phyloP scores from a whole-genome alignment of 345 rosid species.

The Brassica incana region DNA sequence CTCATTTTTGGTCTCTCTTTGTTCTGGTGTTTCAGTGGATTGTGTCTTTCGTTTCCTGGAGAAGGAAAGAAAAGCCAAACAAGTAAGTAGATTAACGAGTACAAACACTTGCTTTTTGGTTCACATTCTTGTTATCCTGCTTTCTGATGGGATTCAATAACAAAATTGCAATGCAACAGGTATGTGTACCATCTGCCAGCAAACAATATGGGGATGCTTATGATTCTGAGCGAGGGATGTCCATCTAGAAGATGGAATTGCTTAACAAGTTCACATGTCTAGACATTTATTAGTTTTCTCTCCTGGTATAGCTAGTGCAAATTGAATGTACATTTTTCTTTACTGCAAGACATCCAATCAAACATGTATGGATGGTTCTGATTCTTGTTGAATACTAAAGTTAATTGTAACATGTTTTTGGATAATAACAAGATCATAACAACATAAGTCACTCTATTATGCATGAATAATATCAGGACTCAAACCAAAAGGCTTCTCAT shows the following conservation, averaged over 20 bases:
- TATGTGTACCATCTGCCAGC: constrained; percentile 59
- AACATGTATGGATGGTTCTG: not conserved
- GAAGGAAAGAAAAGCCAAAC: constrained; percentile 68
- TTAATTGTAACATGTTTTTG: not conserved
- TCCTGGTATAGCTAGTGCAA: constrained; percentile 24
- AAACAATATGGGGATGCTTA: constrained; percentile 68
- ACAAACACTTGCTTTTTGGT: not conserved
- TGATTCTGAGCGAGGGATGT: constrained; percentile 76
- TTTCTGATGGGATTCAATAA: not conserved
- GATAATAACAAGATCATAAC: not conserved
- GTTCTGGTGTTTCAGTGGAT: constrained; percentile 64
- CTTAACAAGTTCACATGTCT: constrained; percentile 63
- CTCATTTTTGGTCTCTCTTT: not conserved
- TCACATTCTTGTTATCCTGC: not conserved
- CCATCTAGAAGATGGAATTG: constrained; percentile 68
- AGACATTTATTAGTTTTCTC: constrained; percentile 3
- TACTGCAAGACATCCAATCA: not conserved
- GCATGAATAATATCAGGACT: not conserved
- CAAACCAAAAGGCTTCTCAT: not conserved
- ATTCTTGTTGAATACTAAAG: not conserved
- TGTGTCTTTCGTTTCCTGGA: constrained; percentile 72
- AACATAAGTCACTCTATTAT: not conserved
- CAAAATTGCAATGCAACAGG: constrained; percentile 50
- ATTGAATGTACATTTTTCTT: constrained; percentile 14
- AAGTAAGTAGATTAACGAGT: constrained; percentile 54